Percentiles rank a stretch among this genome's conserved stretches.
Conservation (phyloP, 2,329 filamentous ascomycete species). For the Proliferodiscus dingleyae region DNA sequence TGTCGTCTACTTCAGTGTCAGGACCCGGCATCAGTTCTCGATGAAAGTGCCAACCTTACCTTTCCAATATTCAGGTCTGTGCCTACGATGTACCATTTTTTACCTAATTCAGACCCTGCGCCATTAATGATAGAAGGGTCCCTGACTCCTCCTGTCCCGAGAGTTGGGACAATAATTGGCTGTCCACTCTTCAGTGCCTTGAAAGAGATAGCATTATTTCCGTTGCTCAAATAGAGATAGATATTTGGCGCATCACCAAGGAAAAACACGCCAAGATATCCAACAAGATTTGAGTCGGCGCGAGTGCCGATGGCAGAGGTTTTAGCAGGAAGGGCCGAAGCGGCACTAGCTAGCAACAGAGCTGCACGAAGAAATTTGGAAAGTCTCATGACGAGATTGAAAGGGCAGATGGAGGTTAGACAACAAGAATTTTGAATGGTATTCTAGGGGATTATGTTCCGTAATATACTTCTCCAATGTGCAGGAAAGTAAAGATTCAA, state of each 20-base stretch:
- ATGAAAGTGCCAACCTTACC: constrained; percentile 27
- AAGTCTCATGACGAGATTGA: constrained; percentile 4
- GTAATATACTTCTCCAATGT: too few relatives aligned
- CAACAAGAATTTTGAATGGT: too few relatives aligned
- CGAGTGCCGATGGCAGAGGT: constrained; percentile 6
- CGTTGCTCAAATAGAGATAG: constrained; percentile 50
- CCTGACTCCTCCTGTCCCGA: constrained; percentile 47
- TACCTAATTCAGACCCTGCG: constrained; percentile 41
- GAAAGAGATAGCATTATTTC: constrained; percentile 46
- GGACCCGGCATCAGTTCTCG: background rate
- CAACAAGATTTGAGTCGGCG: constrained; percentile 37
- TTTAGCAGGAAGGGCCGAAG: too few relatives aligned
- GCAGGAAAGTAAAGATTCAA: too few relatives aligned
- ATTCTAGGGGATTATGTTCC: too few relatives aligned
- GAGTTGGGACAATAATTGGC: constrained; percentile 44
- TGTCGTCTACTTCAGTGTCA: constrained; percentile 36
- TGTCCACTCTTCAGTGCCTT: constrained; percentile 44
- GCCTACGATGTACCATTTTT: constrained; percentile 52
- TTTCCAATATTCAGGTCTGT: constrained; percentile 49
- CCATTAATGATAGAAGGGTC: constrained; percentile 47
- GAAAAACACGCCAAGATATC: constrained; percentile 52
- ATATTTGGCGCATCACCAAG: constrained; percentile 48
- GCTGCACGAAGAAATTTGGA: background rate
- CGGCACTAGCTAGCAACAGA: constrained; percentile 1
- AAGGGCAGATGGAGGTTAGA: too few relatives aligned